Evolutionary conservation across 2,329 filamentous ascomycete genomes (phyloP), one percentile per base, ranked within the genome.

Genomic region (Cylindrodendrum hubeiense): DNA sequence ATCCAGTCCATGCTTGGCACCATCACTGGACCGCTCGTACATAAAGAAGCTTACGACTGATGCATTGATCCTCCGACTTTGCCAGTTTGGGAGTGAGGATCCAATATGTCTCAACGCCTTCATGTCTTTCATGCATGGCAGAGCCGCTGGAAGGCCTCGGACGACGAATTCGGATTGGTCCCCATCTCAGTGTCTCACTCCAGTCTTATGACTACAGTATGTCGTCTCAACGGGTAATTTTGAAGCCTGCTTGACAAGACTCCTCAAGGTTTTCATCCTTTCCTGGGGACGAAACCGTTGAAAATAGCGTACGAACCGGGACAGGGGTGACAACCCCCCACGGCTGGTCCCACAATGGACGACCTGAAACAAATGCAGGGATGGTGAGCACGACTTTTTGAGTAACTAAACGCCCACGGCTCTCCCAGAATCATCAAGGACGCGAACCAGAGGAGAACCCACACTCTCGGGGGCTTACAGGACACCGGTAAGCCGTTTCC

Each of bases 351-450:
- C 72, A 71, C 69, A 68, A 21, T 55, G 60, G 50, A 65, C 52
- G 54, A 74, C 72, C 72, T 74, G 72, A 74, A 74, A 74, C 72
- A 73, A 54, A 63, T 54, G 57, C 71, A 67, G 65, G 72, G 72
- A 63, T 72, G 34, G 58, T 50, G 63, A 61, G 43, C 62, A 62
- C 64, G 59, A 57, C 66, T 67, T 65, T 66, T 68, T 68, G 63
- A 65, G 69, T 30, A 66, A 68, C 59, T 65, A 65, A 52, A 58
- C 61, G 34, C 57, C 49, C 39, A 59, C 22, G 57, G 41, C 47
- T 57, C 50, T 66, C 59, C 50, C 53, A 34, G 41, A 34, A 60
- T 52, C 39, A 64, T 66, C 46, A 24, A 55, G 37, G 28, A 62
- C 30, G 59, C 47, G 34, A 63, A 57, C 54, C 39, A 57, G 56